These are phyloP conservation scores for Pyrus pyrifolia DNA, from an alignment of 306 rosid genomes.

Conservation along the genomic window DNA sequence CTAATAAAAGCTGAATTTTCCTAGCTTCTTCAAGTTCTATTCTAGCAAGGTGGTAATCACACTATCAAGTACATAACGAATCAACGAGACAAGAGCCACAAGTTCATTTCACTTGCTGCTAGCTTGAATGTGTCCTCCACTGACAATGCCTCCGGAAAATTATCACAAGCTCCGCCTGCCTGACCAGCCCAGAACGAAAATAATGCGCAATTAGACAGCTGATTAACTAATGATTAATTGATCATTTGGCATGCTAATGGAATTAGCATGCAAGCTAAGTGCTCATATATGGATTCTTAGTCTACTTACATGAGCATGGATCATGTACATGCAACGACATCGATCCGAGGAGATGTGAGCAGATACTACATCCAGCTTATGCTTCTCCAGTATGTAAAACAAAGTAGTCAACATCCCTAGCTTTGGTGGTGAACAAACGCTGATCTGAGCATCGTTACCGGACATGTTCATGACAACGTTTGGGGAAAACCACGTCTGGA, in stretches of 20 bases:
- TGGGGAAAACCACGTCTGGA: slow-evolving; percentile 41
- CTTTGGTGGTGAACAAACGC: slow-evolving; percentile 33
- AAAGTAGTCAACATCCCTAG: slow-evolving; percentile 30
- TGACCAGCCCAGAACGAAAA: not conserved
- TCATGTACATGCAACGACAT: slow-evolving; percentile 29
- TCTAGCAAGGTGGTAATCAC: not conserved
- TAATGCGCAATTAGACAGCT: not conserved
- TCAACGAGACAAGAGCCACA: slow-evolving; percentile 14
- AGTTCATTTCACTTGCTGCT: slow-evolving; percentile 24
- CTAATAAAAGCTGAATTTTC: no score
- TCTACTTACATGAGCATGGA: slow-evolving; percentile 50
- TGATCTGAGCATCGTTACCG: slow-evolving; percentile 50
- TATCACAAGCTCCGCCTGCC: slow-evolving; percentile 10
- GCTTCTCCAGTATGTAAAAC: slow-evolving; percentile 46
- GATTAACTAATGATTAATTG: not conserved
- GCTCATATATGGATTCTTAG: not conserved
- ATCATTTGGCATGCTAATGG: not conserved
- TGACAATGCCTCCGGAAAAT: not conserved
- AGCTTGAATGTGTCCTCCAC: slow-evolving; percentile 19
- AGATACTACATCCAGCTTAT: slow-evolving; percentile 42
- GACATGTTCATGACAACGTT: slow-evolving; percentile 38
- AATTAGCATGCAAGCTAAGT: not conserved
- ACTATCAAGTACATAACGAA: not conserved
- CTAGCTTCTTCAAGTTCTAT: not conserved
- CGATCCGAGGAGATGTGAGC: slow-evolving; percentile 34